Evolutionary conservation across 106 monocot genomes (phyloP), one percentile per base, ranked within the genome.

Genomic region (Phalaenopsis equestris): DNA sequence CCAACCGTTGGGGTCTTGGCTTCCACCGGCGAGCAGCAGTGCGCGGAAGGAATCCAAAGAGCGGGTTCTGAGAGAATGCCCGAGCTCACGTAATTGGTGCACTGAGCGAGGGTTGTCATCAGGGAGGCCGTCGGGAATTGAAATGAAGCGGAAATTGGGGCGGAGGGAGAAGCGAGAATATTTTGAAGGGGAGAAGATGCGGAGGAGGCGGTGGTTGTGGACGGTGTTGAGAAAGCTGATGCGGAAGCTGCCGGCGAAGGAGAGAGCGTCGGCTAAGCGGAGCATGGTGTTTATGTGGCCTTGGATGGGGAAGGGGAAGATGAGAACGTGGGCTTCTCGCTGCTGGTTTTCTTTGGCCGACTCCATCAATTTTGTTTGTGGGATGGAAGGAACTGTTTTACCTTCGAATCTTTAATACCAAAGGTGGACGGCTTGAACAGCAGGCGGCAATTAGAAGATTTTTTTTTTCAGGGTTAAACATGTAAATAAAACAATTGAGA

Each of bases 61-160:
- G 5, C 38, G 58, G 18, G 78, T 80, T 45, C 75, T 43, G 81
- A 88, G 14, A 2, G 88, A 84, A 42, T 76, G 10, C 12, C 41
- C 42, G 11, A 90, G 76, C 16, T 85, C 83, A 52, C 79, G 5
- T 10, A 85, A 16, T 7, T 46, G 46, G 6, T 6, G 0, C 2
- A 47, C 16, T 8, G 49, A 37, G 6, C 86, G 77, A 9, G 80
- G 78, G 16, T 81, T 45, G 55, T 86, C 91, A 1, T 83, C 81
- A 0, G 88, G 82, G 72, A 88, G 80, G 0, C 91, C 91, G 41
- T 91, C 91, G 21, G 91, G 77, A 81, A 91, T 87, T 49, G 87
- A 85, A 12, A 41, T 41, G 81, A 87, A 91, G 41, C 81, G 79
- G 81, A 91, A 83, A 2, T n/a, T 64, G 14, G 87, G 86, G 9